Conservation (phyloP, 2,329 filamentous ascomycete genomes). For the Sporothrix phasma region DNA sequence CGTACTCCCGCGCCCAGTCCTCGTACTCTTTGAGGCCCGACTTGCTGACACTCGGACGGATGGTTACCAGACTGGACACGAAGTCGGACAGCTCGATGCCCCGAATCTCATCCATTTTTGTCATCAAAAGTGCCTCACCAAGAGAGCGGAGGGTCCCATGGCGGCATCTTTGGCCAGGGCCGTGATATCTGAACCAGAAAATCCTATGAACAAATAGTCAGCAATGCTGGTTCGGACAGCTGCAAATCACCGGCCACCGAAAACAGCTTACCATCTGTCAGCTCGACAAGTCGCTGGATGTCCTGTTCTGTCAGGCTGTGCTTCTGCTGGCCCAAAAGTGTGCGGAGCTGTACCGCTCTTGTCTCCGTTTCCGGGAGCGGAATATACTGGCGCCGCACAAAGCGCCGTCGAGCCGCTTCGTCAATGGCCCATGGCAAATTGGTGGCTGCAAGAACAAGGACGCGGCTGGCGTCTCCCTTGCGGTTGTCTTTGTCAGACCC, state of each 20-base stretch:
- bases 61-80: constrained; percentile 68
- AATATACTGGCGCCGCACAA: constrained; percentile 92
- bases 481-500: constrained; percentile 61
- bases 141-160: constrained; percentile 91
- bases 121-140: constrained; percentile 79
- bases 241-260: neutral
- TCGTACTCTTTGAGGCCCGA: constrained; percentile 81
- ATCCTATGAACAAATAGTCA: constrained; percentile 47
- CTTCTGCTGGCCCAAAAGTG: constrained; percentile 76
- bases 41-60: constrained; percentile 81
- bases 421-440: constrained; percentile 98
- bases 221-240: neutral
- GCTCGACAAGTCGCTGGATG: constrained; percentile 59
- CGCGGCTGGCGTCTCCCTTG: constrained; percentile 76
- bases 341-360: constrained; percentile 66
- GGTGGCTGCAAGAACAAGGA: constrained; percentile 87
- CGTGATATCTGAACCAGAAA: constrained; percentile 94
- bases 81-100: constrained; percentile 80
- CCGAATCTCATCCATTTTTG: constrained; percentile 88
- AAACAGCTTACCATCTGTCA: constrained; percentile 66
- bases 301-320: constrained; percentile 65
- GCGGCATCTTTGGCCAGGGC: constrained; percentile 94
- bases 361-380: constrained; percentile 81
- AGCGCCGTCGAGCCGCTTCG: constrained; percentile 81
- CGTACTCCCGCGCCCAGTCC: constrained; percentile 88